phyloP scores from a whole-genome alignment of 225 moss, liverwort and hornwort genomes.

The Sphagnum tenellum region DNA sequence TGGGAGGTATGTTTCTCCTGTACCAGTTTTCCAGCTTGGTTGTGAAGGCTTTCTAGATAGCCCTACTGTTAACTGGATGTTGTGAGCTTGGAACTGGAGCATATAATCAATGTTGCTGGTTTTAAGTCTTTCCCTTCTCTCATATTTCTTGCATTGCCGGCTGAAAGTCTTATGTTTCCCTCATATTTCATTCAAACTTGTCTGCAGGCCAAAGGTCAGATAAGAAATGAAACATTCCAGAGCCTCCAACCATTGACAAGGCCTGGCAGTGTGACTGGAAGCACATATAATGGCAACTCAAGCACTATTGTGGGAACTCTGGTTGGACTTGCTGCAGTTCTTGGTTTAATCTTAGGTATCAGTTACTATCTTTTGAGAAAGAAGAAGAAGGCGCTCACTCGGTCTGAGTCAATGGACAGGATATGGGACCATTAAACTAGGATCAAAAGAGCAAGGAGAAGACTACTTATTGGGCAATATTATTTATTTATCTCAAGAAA shows the following conservation, averaged over 20 bases:
- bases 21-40: not conserved
- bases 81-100: no score
- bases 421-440: no score
- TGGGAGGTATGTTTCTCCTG: conserved; percentile 54
- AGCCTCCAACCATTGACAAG: conserved; percentile 25
- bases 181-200: no score
- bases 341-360: conserved; percentile 19
- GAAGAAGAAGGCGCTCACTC: no score
- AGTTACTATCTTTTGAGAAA: conserved; percentile 9
- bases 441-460: no score
- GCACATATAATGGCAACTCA: no score
- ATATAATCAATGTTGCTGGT: not conserved
- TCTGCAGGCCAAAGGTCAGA: conserved; percentile 45
- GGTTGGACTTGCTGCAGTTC: conserved; percentile 11
- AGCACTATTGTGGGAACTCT: conserved; percentile 20
- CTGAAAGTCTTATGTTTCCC: no score
- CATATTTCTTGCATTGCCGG: not conserved
- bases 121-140: not conserved
- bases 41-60: not conserved
- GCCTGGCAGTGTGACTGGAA: conserved; percentile 19
- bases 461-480: no score
- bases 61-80: not conserved
- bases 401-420: no score
- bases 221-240: conserved; percentile 27
- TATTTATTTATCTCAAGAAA: no score